These are phyloP conservation scores for Colletotrichum liaoningense DNA, from an alignment of 2,329 filamentous ascomycete genomes.

Conservation along the genomic window DNA sequence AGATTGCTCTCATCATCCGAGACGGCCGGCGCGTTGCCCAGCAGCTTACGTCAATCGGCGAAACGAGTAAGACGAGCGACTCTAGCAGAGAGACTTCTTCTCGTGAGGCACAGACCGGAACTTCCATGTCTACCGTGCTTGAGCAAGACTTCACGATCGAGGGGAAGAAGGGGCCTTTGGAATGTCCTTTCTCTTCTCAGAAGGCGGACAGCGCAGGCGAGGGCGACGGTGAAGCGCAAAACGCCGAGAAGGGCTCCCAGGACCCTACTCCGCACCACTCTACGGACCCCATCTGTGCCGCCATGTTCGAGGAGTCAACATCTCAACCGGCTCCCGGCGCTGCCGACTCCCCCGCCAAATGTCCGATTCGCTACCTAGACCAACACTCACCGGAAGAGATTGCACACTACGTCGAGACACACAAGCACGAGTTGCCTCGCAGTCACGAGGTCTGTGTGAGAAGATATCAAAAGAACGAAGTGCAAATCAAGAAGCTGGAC, in stretches of 20 bases:
- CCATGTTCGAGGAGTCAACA: slow-evolving; percentile 70
- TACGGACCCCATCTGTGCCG: slow-evolving; percentile 71
- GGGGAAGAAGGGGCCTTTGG: slow-evolving; percentile 82
- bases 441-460: slow-evolving; percentile 94
- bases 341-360: slow-evolving; percentile 71
- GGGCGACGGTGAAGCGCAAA: slow-evolving; percentile 9
- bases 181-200: slow-evolving; percentile 79
- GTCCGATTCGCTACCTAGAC: slow-evolving; percentile 92
- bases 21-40: slow-evolving; percentile 71
- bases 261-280: slow-evolving; percentile 61
- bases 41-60: slow-evolving; percentile 60
- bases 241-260: slow-evolving; percentile 24
- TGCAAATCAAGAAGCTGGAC: slow-evolving; percentile 88
- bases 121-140: slow-evolving; percentile 73
- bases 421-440: slow-evolving; percentile 93
- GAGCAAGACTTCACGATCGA: slow-evolving; percentile 93
- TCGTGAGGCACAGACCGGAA: slow-evolving; percentile 56
- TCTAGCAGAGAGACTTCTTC: slow-evolving; percentile 62
- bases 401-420: slow-evolving; percentile 91
- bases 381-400: slow-evolving; percentile 94
- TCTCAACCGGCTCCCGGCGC: slow-evolving; percentile 63
- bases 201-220: slow-evolving; percentile 31
- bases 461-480: slow-evolving; percentile 87
- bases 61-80: slow-evolving; percentile 62
- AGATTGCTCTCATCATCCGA: slow-evolving; percentile 72